Base-by-base conservation (phyloP, 768 basidiomycete genomes). In the Xanthoconium stramineum region DNA sequence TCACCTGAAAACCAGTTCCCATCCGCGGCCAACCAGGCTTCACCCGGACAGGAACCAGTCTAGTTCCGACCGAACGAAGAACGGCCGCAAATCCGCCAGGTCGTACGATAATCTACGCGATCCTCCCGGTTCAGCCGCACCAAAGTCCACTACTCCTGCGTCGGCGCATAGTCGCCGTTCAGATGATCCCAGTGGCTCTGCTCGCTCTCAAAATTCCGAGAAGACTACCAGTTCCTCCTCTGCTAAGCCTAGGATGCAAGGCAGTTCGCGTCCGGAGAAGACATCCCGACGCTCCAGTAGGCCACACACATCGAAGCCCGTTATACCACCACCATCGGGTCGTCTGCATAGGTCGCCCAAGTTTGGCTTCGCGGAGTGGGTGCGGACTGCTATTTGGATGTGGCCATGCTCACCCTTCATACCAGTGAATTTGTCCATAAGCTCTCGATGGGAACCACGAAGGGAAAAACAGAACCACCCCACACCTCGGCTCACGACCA, bases 351-450 rank as follows among this genome's bases (percentile, higher is more conserved):
- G 64, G 51, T 37, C 60, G 19, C 30, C 61, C 45, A 68, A 60
- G 47, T 50, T 67, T 50, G 58, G 60, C 35, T 61, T 71, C 30
- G 58, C 64, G 48, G 70, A 72, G 70, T 71, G 52, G 66, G 72
- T 58, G 17, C 33, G 37, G 1, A 28, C 35, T 45, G n/a, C 3
- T 44, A 12, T 44, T 45, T 46, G 29, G 12, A 35, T 29, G 24
- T 50, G 15, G 24, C 28, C n/a, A 10, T 44, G 14, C 61, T 62
- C 59, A 65, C 17, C n/a, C 42, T 57, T 11, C 13, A 46, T 35
- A 20, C n/a, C n/a, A 71, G 70, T 28, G 70, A 64, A n/a, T 66
- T 73, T 33, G 39, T 71, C 11, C 68, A 64, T 14, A 72, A 55
- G 32, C 38, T 71, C 43, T 65, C 70, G 12, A 68, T 52, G 39